Conservation (phyloP, 129 eudicot genomes). For the Ambrosia artemisiifolia region DNA sequence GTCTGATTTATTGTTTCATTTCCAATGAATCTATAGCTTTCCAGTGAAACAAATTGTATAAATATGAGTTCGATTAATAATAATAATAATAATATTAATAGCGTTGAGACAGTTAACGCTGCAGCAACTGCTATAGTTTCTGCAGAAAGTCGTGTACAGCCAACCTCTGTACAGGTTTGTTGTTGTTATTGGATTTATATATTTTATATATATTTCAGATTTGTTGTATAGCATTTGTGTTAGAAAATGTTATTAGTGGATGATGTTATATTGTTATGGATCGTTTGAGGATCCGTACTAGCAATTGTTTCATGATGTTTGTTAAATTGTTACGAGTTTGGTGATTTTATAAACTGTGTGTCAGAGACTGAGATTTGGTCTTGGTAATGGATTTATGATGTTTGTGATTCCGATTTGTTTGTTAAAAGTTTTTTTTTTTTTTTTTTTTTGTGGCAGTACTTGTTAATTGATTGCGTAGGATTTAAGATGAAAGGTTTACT, state of each 20-base stretch:
- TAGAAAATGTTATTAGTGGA: no score
- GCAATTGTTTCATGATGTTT: neutral
- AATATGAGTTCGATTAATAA: constrained; percentile 48
- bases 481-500: no score
- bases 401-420: no score
- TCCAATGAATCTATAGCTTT: neutral
- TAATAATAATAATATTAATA: neutral
- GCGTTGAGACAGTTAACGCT: constrained; percentile 93
- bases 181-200: neutral
- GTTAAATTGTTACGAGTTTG: neutral
- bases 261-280: no score
- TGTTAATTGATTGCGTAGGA: neutral
- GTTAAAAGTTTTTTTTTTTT: no score
- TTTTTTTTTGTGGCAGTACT: no score
- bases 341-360: no score
- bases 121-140: constrained; percentile 90
- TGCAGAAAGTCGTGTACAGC: constrained; percentile 84
- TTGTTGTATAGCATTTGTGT: neutral
- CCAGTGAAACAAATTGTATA: neutral
- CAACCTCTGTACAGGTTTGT: constrained; percentile 66
- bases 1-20: constrained; percentile 13
- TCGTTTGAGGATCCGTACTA: neutral
- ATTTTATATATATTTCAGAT: neutral
- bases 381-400: no score
- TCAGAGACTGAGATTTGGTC: no score